phyloP scores from a whole-genome alignment of 2,329 filamentous ascomycete genomes.

The Clarireedia paspali region DNA sequence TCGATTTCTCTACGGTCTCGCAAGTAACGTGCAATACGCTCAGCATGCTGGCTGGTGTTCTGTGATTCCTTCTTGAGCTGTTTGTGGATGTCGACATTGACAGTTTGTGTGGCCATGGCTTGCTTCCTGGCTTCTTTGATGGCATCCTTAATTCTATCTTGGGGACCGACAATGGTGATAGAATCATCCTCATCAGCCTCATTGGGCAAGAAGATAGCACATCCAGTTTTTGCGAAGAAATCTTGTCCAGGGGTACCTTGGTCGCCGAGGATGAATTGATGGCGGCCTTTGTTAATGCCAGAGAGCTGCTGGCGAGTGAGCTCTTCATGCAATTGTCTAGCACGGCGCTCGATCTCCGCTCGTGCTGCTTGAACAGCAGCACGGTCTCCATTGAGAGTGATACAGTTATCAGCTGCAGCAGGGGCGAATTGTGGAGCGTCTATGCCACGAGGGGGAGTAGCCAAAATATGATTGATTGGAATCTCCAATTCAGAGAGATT shows the following conservation, averaged over 20 bases:
- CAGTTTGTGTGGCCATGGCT: slow-evolving; percentile 78
- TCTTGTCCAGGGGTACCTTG: slow-evolving; percentile 72
- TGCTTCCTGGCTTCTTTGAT: slow-evolving; percentile 82
- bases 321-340: slow-evolving; percentile 66
- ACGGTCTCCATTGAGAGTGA: slow-evolving; percentile 81
- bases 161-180: slow-evolving; percentile 76
- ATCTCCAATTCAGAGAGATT: slow-evolving; percentile 76
- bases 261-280: slow-evolving; percentile 91
- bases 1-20: slow-evolving; percentile 74
- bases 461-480: slow-evolving; percentile 72
- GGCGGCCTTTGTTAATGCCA: slow-evolving; percentile 75
- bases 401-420: slow-evolving; percentile 64
- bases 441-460: slow-evolving; percentile 48
- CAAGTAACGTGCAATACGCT: slow-evolving; percentile 81
- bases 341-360: slow-evolving; percentile 72
- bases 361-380: slow-evolving; percentile 71
- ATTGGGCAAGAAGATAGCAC: slow-evolving; percentile 71
- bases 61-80: slow-evolving; percentile 70
- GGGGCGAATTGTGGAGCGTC: slow-evolving; percentile 64
- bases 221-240: slow-evolving; percentile 86
- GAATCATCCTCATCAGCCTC: slow-evolving; percentile 65
- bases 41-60: slow-evolving; percentile 71
- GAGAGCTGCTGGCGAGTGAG: slow-evolving; percentile 54
- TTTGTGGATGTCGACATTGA: slow-evolving; percentile 72
- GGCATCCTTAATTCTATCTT: slow-evolving; percentile 64